Conservation (phyloP, 768 basidiomycete genomes). For the Sistotremastrum niveocremeum region DNA sequence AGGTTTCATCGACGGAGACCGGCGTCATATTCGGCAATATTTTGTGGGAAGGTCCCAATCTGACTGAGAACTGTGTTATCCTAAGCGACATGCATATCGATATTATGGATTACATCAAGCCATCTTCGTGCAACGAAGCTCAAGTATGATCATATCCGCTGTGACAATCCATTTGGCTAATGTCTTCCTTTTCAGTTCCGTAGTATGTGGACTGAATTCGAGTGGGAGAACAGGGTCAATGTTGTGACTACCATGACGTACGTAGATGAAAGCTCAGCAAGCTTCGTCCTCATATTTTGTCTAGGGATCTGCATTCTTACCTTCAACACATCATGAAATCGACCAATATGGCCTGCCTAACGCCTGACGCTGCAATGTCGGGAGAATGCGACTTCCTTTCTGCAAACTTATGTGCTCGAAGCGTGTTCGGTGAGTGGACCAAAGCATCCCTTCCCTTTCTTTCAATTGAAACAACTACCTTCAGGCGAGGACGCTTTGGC, state of each 20-base stretch:
- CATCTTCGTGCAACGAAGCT: constrained; percentile 88
- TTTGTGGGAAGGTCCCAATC: constrained; percentile 84
- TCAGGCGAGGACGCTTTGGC: constrained; percentile 91
- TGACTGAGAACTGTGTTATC: constrained; percentile 85
- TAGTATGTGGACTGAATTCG: constrained; percentile 99
- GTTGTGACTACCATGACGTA: constrained; percentile 74
- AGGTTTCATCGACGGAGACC: constrained; percentile 96
- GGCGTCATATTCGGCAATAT: constrained; percentile 98
- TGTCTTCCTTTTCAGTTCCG: constrained; percentile 49
- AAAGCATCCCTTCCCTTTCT: not conserved
- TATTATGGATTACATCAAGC: constrained; percentile 97
- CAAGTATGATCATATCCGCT: constrained; percentile 38
- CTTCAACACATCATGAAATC: constrained; percentile 90
- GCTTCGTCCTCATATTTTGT: not conserved
- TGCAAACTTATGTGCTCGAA: constrained; percentile 92
- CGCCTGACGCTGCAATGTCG: constrained; percentile 73
- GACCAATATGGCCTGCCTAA: constrained; percentile 96
- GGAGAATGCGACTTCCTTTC: constrained; percentile 96
- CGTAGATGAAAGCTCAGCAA: constrained; percentile 18
- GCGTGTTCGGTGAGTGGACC: constrained; percentile 68
- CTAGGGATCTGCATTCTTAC: constrained; percentile 76
- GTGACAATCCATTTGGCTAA: not conserved
- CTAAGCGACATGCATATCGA: constrained; percentile 96
- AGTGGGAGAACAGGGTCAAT: constrained; percentile 99
- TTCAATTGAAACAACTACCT: not conserved